Conservation (phyloP, 2,329 filamentous ascomycete genomes). For the Cladosporium colombiae region DNA sequence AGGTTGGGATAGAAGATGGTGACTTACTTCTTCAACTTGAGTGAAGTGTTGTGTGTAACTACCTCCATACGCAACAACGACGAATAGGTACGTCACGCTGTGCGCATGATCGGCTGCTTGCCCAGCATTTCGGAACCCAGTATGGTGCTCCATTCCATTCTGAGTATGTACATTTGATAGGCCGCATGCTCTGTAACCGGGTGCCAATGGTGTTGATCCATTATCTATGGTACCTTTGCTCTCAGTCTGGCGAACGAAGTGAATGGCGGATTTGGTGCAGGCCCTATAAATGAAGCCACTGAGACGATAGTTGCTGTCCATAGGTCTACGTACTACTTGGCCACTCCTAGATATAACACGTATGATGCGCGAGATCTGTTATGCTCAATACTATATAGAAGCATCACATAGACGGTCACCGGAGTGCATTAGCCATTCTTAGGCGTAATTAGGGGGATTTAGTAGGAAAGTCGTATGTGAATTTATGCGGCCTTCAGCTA, state of each 20-base stretch:
- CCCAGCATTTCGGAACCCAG: neutral
- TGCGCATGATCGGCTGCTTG: neutral
- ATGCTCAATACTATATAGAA: neutral
- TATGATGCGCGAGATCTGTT: neutral
- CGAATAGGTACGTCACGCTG: slow-evolving; percentile 15
- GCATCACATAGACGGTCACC: neutral
- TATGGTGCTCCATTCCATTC: neutral
- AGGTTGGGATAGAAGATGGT: neutral
- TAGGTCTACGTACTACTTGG: neutral
- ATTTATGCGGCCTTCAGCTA: neutral
- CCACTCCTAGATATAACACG: neutral
- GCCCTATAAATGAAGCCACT: neutral
- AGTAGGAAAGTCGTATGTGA: neutral
- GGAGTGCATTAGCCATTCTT: too few relatives aligned
- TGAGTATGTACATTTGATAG: neutral
- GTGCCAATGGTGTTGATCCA: neutral
- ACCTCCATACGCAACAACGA: neutral
- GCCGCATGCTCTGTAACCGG: neutral
- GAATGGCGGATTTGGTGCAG: neutral
- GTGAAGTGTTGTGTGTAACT: neutral
- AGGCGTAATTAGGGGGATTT: neutral
- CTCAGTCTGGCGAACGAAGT: neutral
- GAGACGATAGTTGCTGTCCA: neutral
- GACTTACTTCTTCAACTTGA: neutral
- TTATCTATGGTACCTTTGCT: neutral